Evolutionary conservation across 2,329 filamentous ascomycete species (phyloP), one percentile per base, ranked within the genome.

Genomic region (Coniochaeta hoffmannii): DNA sequence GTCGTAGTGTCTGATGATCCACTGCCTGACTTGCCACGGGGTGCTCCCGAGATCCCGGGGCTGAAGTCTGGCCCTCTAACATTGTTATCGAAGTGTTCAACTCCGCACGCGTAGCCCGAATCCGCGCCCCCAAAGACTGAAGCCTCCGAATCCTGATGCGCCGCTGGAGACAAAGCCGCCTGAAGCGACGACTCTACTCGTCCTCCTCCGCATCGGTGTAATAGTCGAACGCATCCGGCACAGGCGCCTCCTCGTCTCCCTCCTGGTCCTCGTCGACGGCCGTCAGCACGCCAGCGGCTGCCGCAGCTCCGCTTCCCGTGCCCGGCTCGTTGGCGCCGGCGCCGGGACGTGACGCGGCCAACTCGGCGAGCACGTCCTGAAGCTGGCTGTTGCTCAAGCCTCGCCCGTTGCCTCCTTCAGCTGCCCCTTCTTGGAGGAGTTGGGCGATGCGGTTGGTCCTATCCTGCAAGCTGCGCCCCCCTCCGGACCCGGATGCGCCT

Each of bases 201-300:
- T 76, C 72, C 31, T 77, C 76, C 46, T 83, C 83, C 2, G 76
- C 80, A 54, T 90, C 88, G 5, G 86, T 86, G 63, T 87, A 85
- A 69, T 94, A 92, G 58, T 93, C 88, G 71, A 94, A 94, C 53
- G 89, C 86, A 11, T 75, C 73, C 5, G 89, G 90, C 7, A 83
- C 69, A 35, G 79, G 74, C 1, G 89, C 89, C 67, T 93, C 89
- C 63, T 88, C 86, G 12, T 82, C 86, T 32, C 79, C 85, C 59
- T 90, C 87, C 10, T 79, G 83, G 64, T 93, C 89, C 70, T 97
- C 93, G 64, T 97, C 92, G 4, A 96, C 84, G 6, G 91, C 87
- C 4, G 88, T 96, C 62, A 96, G 74, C 1, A 95, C 89, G 55
- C 87, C 89, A 0, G 88, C 90, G 0, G 88, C 88, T 0, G 87